These are phyloP conservation scores for Pezicula radicicola DNA, from an alignment of 2,329 filamentous ascomycete genomes.

Conservation along the genomic window DNA sequence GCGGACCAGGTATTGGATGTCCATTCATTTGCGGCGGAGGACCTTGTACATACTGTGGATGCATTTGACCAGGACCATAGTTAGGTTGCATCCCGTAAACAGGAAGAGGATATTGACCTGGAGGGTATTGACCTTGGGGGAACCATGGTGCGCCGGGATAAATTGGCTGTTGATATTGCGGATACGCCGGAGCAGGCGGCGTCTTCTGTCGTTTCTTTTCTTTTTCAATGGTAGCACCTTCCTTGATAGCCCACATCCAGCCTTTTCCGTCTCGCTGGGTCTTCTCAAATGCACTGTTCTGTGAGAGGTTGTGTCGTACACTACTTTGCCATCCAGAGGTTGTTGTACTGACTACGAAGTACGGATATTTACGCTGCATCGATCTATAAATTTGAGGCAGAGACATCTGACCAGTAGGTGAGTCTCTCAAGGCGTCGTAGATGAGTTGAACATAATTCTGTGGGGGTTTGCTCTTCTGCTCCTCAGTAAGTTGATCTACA, in stretches of 20 bases:
- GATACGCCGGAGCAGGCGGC: conserved; percentile 36
- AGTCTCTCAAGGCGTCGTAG: conserved; percentile 51
- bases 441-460: conserved; percentile 57
- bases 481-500: conserved; percentile 60
- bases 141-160: conserved; percentile 19
- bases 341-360: conserved; percentile 49
- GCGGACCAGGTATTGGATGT: conserved; percentile 9
- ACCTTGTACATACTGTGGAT: conserved; percentile 18
- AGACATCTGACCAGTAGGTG: conserved; percentile 46
- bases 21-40: conserved; percentile 15
- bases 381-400: conserved; percentile 58
- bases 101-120: conserved; percentile 15
- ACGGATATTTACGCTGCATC: conserved; percentile 55
- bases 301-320: conserved; percentile 59
- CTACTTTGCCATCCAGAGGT: conserved; percentile 60
- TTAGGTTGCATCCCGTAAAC: conserved; percentile 18
- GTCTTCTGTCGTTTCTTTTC: conserved; percentile 42
- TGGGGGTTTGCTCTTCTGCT: conserved; percentile 66
- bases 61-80: conserved; percentile 17
- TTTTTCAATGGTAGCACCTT: conserved; percentile 51
- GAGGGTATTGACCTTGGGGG: conserved; percentile 1
- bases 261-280: conserved; percentile 52
- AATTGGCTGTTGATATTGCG: conserved; percentile 24
- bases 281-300: conserved; percentile 52
- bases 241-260: conserved; percentile 52